phyloP scores from a whole-genome alignment of 2,329 filamentous ascomycete species.

The Ophiostoma novo-ulmi region DNA sequence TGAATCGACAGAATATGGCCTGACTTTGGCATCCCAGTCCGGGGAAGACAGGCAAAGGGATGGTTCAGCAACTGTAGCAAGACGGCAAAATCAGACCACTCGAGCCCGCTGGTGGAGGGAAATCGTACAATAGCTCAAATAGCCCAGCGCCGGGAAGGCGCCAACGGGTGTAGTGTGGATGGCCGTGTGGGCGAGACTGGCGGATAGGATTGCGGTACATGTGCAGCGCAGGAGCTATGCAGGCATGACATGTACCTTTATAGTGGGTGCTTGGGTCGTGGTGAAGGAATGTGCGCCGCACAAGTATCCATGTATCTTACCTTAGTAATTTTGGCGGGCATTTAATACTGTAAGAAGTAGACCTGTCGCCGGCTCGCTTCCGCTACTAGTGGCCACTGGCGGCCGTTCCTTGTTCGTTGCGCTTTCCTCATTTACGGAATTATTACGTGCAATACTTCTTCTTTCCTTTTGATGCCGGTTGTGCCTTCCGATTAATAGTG shows the following conservation, averaged over 20 bases:
- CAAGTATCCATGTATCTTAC: not conserved
- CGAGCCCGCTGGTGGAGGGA: constrained; percentile 24
- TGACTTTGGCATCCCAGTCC: constrained; percentile 26
- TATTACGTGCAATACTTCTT: not conserved
- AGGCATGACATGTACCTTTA: not conserved
- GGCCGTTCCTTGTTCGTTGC: not conserved
- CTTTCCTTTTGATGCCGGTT: not conserved
- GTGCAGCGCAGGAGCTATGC: not conserved
- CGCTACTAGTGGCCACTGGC: not conserved
- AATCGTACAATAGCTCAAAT: constrained; percentile 28
- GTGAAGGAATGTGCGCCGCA: constrained; percentile 1
- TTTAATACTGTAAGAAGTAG: too few species aligned
- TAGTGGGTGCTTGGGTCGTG: not conserved
- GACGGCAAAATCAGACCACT: constrained; percentile 29
- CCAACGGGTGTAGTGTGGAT: constrained; percentile 22
- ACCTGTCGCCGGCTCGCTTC: constrained; percentile 6
- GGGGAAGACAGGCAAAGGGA: constrained; percentile 24
- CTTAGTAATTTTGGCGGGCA: not conserved
- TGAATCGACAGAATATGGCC: constrained; percentile 27
- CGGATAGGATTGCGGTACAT: not conserved
- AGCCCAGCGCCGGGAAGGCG: constrained; percentile 20
- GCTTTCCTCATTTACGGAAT: not conserved
- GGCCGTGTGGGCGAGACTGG: constrained; percentile 15
- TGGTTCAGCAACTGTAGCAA: constrained; percentile 26
- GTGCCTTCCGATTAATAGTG: not conserved